Conservation (phyloP, 169 alveolate genomes). For the Cryptosporidium ryanae region DNA sequence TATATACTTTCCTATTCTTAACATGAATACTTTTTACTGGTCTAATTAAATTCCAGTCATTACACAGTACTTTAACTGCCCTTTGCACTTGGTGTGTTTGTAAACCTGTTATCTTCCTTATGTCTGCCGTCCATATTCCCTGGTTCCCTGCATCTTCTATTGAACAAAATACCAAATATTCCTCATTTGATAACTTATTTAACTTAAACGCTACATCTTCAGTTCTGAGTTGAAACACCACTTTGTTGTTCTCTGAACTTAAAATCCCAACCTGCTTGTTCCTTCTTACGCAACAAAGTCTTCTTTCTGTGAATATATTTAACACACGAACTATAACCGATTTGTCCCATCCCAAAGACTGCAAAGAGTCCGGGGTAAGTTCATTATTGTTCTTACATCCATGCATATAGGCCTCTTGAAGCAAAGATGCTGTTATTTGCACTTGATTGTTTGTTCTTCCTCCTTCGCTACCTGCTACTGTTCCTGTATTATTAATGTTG, state of each 20-base stretch:
- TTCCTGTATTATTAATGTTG: no score
- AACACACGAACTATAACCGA: conserved; percentile 76
- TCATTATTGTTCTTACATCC: conserved; percentile 70
- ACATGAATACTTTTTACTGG: conserved; percentile 90
- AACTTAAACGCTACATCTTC: conserved; percentile 84
- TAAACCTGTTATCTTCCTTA: conserved; percentile 88
- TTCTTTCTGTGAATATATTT: conserved; percentile 78
- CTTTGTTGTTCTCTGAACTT: conserved; percentile 54
- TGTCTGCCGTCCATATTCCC: conserved; percentile 93
- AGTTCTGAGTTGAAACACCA: conserved; percentile 82
- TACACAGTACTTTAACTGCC: conserved; percentile 87
- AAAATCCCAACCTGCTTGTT: conserved; percentile 20
- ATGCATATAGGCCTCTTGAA: conserved; percentile 70
- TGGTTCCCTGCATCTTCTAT: conserved; percentile 90
- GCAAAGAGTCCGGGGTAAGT: conserved; percentile 53
- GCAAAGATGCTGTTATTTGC: conserved; percentile 41
- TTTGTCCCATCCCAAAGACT: conserved; percentile 66
- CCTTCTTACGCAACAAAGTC: conserved; percentile 79
- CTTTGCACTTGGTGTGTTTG: conserved; percentile 89
- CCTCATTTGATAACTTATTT: conserved; percentile 85
- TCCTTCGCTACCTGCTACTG: no score
- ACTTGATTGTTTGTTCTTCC: neutral
- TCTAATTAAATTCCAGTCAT: conserved; percentile 85
- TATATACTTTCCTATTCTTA: conserved; percentile 90
- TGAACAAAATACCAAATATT: conserved; percentile 88